Evolutionary conservation across 2,329 filamentous ascomycete species (phyloP).

Genomic region (Byssoonygena ceratinophila): DNA sequence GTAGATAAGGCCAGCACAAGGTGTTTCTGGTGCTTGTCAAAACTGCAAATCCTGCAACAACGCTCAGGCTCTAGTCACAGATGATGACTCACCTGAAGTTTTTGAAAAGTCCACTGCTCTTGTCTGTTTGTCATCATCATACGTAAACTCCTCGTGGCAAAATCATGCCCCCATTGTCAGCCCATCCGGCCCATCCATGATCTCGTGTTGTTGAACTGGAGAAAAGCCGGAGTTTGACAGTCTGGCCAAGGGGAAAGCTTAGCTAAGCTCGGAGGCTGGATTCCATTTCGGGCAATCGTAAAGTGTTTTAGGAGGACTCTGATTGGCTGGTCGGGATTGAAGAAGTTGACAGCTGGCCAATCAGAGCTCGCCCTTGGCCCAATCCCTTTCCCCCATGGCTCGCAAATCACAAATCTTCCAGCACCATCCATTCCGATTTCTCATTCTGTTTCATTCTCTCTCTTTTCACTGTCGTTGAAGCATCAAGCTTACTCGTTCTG

Average conservation of each 20-base stretch:
- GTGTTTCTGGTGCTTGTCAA: too few species aligned
- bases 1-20: too few species aligned
- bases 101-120: too few species aligned
- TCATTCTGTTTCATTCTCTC: conserved; percentile 1
- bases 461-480: neutral
- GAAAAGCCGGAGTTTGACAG: neutral
- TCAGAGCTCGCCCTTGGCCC: neutral
- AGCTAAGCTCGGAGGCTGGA: conserved; percentile 1
- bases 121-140: too few species aligned
- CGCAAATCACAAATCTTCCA: conserved; percentile 2
- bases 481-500: neutral
- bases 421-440: neutral
- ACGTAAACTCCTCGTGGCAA: too few species aligned
- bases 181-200: too few species aligned
- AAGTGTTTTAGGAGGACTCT: neutral
- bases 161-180: too few species aligned
- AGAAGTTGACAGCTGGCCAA: neutral
- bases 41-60: too few species aligned
- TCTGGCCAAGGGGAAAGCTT: neutral
- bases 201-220: neutral
- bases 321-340: neutral
- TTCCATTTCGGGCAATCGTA: neutral
- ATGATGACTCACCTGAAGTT: too few species aligned
- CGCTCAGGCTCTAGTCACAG: too few species aligned
- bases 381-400: neutral